Conservation (phyloP, 306 rosid genomes). For the Aeschynomene evenia region DNA sequence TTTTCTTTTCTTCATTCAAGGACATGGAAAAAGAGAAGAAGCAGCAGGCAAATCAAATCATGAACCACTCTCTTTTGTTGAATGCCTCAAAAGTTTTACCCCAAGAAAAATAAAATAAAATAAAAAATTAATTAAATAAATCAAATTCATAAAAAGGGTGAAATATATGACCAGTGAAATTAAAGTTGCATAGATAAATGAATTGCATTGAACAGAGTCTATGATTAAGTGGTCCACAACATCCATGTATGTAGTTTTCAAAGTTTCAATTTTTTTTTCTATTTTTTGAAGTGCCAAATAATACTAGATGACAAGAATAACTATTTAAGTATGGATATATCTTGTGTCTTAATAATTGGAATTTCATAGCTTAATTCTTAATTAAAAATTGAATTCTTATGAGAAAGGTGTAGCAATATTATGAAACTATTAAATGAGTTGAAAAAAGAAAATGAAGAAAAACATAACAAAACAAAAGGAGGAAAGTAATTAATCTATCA, state of each 20-base stretch:
- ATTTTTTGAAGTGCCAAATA: too few species aligned
- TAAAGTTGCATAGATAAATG: conserved; percentile 2
- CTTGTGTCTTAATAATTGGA: not conserved
- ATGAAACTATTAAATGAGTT: not conserved
- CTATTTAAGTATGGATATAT: not conserved
- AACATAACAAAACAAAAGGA: conserved; percentile 13
- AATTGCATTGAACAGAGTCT: conserved; percentile 3
- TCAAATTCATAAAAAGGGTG: conserved; percentile 24
- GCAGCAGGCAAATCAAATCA: conserved; percentile 40
- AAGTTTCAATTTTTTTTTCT: too few species aligned
- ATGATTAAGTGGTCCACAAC: conserved; percentile 34
- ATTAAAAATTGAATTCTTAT: not conserved
- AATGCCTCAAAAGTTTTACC: conserved; percentile 41
- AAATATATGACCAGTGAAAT: conserved; percentile 19
- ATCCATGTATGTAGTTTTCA: too few species aligned
- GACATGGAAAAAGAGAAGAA: conserved; percentile 29
- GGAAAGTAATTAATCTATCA: not conserved
- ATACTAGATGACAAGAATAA: too few species aligned
- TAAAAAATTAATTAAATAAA: conserved; percentile 25
- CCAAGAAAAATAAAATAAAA: too few species aligned
- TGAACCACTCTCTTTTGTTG: conserved; percentile 27
- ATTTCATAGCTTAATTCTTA: not conserved
- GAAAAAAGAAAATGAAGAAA: not conserved
- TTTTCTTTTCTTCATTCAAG: conserved; percentile 26
- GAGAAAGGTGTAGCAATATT: not conserved